Evolutionary conservation across 352 stramenopile species (phyloP), one percentile per base, ranked within the genome.

Genomic region (Globisporangium splendens): DNA sequence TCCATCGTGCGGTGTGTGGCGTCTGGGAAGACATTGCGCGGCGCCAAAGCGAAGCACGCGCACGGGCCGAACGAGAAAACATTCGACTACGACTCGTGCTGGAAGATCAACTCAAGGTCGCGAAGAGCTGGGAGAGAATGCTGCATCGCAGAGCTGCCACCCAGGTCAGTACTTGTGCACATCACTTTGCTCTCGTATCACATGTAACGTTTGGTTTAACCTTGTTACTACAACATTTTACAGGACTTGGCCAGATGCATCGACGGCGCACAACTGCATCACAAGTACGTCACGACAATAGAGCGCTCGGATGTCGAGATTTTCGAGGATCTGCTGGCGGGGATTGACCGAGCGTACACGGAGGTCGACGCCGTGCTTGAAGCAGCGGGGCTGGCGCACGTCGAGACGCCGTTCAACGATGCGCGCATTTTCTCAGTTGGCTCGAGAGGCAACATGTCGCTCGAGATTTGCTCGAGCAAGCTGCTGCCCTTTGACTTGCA

Each of bases 61-160:
- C 64, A 28, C 7, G 60, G 18, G 51, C 68, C 21, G 61, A 79
- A 38, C 66, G 50, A 7, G 68, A n/a, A n/a, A n/a, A 72, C 50
- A 53, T 66, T 1, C 58, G 56, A 14, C 50, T 79, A 4, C 74
- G 70, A 38, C 49, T 66, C 4, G 28, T 80, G 63, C 56, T 87
- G n/a, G n/a, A n/a, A n/a, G n/a, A n/a, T n/a, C n/a, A n/a, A n/a
- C n/a, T n/a, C n/a, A n/a, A n/a, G n/a, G n/a, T n/a, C n/a, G n/a
- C n/a, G n/a, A 80, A 71, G 51, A 68, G 62, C 14, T 65, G 84
- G 21, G 63, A 83, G 48, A 65, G 56, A 35, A 52, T 77, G 18
- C 48, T 84, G 14, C 11, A n/a, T n/a, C 38, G 38, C 11, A 43
- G 14, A 10, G 14, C 22, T n/a, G 42, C 38, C 28, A 46, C 50